phyloP scores from a whole-genome alignment of 768 basidiomycete species.

The Termitomyces sp. region DNA sequence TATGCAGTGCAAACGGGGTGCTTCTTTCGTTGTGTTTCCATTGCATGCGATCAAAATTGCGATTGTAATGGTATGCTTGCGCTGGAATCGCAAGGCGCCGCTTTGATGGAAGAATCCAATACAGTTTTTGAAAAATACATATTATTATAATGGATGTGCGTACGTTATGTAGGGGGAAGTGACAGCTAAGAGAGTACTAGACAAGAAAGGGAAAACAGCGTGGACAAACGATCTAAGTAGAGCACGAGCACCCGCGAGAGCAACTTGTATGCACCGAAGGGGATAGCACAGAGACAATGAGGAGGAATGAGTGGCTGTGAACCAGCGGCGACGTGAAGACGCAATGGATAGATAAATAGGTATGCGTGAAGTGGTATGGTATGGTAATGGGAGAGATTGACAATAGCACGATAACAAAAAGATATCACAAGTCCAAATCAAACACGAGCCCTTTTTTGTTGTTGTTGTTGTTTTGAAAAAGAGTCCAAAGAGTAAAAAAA shows the following conservation, averaged over 20 bases:
- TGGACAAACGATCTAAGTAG: slow-evolving; percentile 1
- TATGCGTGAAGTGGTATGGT: slow-evolving; percentile 2
- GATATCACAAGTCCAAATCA: neutral
- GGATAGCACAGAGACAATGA: slow-evolving; percentile 1
- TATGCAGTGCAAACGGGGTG: no score
- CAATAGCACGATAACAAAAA: neutral
- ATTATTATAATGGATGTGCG: slow-evolving; percentile 8
- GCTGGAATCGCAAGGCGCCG: no score
- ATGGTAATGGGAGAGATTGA: neutral
- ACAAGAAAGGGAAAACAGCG: slow-evolving; percentile 12
- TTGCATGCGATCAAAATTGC: neutral
- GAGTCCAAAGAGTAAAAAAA: neutral
- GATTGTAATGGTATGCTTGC: neutral
- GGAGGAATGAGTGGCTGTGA: neutral
- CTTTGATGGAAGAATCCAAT: no score
- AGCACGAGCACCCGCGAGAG: neutral
- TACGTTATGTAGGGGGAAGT: no score
- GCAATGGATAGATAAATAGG: neutral
- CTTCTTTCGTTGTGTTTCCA: no score
- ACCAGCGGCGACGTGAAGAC: no score
- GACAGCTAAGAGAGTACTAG: neutral
- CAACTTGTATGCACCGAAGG: slow-evolving; percentile 7
- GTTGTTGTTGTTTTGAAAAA: neutral
- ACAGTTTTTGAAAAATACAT: no score
- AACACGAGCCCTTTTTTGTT: slow-evolving; percentile 4